Evolutionary conservation across 371 early-diverging fungal species (phyloP).

Genomic region (Vavraia culicis): DNA sequence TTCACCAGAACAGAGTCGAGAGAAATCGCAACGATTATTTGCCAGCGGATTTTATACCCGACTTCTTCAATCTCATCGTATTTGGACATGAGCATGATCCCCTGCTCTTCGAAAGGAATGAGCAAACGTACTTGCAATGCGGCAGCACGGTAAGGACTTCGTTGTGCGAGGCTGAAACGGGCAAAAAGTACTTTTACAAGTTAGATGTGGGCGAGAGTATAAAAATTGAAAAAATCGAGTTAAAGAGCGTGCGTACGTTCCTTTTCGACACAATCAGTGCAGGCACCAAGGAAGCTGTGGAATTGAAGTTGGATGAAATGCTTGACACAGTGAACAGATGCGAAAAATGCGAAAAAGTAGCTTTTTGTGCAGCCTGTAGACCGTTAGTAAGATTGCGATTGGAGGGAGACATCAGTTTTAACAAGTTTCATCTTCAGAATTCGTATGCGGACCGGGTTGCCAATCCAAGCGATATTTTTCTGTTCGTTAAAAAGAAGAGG

Average conservation of each 20-base stretch:
- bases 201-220: constrained; percentile 7
- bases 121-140: constrained; percentile 60
- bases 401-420: constrained; percentile 50
- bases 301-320: constrained; percentile 1
- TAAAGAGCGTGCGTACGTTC: constrained; percentile 65
- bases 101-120: constrained; percentile 50
- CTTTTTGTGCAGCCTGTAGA: neutral
- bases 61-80: constrained; percentile 62
- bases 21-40: constrained; percentile 57
- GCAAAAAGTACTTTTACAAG: constrained; percentile 50
- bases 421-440: constrained; percentile 59
- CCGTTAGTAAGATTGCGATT: constrained; percentile 50
- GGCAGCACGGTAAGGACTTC: constrained; percentile 87
- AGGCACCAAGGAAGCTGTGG: constrained; percentile 9
- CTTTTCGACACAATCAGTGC: constrained; percentile 45
- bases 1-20: constrained; percentile 60
- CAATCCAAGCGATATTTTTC: constrained; percentile 71
- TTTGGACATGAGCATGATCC: constrained; percentile 96
- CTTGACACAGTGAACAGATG: neutral
- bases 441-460: constrained; percentile 60
- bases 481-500: constrained; percentile 48
- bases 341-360: neutral
- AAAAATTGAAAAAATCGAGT: constrained; percentile 48
- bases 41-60: constrained; percentile 60
- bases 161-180: constrained; percentile 64